Conservation (phyloP, 768 basidiomycete species). For the Lentinula lateritia region DNA sequence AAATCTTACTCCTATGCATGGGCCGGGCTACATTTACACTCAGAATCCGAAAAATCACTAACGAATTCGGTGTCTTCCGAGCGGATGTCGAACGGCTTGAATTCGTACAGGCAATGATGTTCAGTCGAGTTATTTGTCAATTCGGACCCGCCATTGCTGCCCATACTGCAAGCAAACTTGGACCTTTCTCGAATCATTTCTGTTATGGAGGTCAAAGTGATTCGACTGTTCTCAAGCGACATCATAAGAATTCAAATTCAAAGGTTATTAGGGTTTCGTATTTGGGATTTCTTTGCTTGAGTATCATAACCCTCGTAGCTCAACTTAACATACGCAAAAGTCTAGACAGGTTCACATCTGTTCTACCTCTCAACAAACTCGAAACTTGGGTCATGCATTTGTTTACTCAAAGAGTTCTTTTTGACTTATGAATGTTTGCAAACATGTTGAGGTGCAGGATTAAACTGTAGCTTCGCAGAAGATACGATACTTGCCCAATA, state of each 20-base stretch:
- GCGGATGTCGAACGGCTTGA: neutral
- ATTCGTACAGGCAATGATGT: neutral
- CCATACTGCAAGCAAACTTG: neutral
- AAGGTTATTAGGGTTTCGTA: neutral
- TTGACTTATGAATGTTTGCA: too few relatives aligned
- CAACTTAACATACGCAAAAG: neutral
- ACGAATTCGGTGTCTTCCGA: too few relatives aligned
- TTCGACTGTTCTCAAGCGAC: too few relatives aligned
- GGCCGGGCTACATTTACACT: neutral
- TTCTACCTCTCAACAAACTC: neutral
- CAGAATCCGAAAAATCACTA: too few relatives aligned
- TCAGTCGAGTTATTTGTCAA: neutral
- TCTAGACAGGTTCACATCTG: neutral
- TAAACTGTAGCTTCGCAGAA: too few relatives aligned
- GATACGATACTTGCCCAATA: too few relatives aligned
- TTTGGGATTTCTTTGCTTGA: too few relatives aligned
- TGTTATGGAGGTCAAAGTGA: too few relatives aligned
- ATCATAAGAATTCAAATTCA: neutral
- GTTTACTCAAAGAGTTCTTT: too few relatives aligned
- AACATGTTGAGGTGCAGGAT: too few relatives aligned
- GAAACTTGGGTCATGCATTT: neutral
- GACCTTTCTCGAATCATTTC: too few relatives aligned
- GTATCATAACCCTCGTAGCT: neutral
- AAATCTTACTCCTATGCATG: neutral
- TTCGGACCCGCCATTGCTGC: neutral